Conservation (phyloP, 83 land plant species). For the Isoetes engelmannii region DNA sequence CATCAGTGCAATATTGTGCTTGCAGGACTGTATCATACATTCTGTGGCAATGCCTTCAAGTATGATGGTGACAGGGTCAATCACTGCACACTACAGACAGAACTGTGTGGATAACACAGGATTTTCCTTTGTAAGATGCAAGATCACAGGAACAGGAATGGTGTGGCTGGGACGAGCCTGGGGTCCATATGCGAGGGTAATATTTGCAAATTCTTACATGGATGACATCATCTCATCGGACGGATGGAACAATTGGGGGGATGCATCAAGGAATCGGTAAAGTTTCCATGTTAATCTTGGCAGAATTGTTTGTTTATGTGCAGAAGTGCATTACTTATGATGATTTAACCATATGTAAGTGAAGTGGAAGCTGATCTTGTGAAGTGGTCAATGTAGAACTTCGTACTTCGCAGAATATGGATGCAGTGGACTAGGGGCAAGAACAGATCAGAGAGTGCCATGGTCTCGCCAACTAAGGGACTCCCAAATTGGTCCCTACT, state of each 20-base stretch:
- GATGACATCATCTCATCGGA: background rate
- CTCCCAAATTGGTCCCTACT: no score
- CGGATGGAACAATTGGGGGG: background rate
- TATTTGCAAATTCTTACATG: background rate
- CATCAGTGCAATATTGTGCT: no score
- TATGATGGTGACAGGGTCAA: background rate
- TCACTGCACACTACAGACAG: background rate
- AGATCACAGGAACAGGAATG: background rate
- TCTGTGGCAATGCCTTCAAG: background rate
- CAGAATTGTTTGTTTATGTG: no score
- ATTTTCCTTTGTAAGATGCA: constrained; percentile 5
- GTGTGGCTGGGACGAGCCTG: background rate
- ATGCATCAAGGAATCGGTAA: background rate
- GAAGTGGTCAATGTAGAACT: background rate
- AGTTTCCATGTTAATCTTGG: no score
- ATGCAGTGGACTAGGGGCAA: background rate
- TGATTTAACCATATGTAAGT: background rate
- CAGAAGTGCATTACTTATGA: background rate
- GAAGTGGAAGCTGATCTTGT: background rate
- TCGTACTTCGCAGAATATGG: background rate
- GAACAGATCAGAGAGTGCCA: background rate
- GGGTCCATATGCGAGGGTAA: background rate
- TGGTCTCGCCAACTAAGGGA: background rate
- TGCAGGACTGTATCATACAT: background rate
- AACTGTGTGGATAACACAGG: background rate